phyloP scores from a whole-genome alignment of 2,329 filamentous ascomycete species.

The Colletotrichum tofieldiae region DNA sequence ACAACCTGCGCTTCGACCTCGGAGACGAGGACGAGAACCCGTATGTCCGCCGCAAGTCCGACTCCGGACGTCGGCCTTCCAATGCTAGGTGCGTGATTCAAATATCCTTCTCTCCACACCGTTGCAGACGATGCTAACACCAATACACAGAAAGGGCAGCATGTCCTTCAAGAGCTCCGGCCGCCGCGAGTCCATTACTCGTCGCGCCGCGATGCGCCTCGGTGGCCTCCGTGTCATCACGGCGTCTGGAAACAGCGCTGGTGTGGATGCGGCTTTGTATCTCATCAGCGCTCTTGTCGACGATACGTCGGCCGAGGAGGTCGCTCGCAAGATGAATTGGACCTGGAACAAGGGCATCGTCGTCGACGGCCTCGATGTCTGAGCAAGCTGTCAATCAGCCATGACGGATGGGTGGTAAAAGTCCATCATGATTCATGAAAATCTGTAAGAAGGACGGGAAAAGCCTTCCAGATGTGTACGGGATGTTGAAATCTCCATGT shows the following conservation, averaged over 20 bases:
- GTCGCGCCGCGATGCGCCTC: constrained; percentile 82
- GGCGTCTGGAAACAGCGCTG: constrained; percentile 82
- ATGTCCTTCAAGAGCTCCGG: constrained; percentile 85
- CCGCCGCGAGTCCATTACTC: constrained; percentile 85
- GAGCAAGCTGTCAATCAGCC: constrained; percentile 49
- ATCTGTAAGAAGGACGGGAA: constrained; percentile 44
- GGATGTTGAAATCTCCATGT: constrained; percentile 21
- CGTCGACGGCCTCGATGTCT: constrained; percentile 89
- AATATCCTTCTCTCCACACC: neutral
- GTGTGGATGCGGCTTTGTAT: constrained; percentile 88
- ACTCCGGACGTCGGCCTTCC: constrained; percentile 73
- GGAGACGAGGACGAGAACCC: constrained; percentile 87
- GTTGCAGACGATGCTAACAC: constrained; percentile 16
- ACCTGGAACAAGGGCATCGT: constrained; percentile 89
- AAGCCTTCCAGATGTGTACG: constrained; percentile 43
- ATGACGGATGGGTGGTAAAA: constrained; percentile 42
- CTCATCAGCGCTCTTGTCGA: constrained; percentile 87
- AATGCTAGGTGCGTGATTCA: constrained; percentile 69
- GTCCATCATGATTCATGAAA: constrained; percentile 39
- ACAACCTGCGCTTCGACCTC: constrained; percentile 90
- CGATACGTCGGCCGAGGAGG: constrained; percentile 82
- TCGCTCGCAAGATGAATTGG: constrained; percentile 84
- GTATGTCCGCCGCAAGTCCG: constrained; percentile 84
- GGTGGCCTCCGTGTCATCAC: constrained; percentile 83
- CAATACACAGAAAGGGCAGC: constrained; percentile 79